Evolutionary conservation across 331 rosid species (phyloP).

Genomic region (Rosa hybrid): DNA sequence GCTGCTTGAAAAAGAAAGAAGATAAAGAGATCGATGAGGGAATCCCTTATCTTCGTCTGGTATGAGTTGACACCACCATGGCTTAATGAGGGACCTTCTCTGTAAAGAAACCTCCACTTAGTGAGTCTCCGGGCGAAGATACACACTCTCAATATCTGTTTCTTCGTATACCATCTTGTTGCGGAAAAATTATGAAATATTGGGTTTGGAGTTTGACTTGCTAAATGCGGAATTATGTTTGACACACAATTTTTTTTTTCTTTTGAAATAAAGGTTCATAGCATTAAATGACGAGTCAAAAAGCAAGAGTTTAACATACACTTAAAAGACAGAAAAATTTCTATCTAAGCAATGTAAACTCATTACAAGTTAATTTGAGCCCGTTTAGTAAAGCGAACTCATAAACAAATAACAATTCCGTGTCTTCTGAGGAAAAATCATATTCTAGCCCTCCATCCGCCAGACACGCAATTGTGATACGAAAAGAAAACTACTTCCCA

Average conservation of each 20-base stretch:
- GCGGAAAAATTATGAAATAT: background rate
- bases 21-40: background rate
- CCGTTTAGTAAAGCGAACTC: too few species aligned
- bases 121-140: background rate
- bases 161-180: background rate
- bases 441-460: too few species aligned
- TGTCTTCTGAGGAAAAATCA: too few species aligned
- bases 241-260: background rate
- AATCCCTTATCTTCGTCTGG: background rate
- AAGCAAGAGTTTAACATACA: too few species aligned
- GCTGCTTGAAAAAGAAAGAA: background rate
- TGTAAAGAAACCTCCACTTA: background rate
- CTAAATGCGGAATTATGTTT: background rate
- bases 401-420: too few species aligned
- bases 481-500: too few species aligned
- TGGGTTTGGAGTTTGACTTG: background rate
- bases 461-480: too few species aligned
- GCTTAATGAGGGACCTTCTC: background rate
- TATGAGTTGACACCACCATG: slow-evolving; percentile 8
- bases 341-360: too few species aligned
- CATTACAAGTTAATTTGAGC: too few species aligned
- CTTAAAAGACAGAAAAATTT: too few species aligned
- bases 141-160: background rate
- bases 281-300: too few species aligned
- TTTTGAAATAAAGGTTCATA: too few species aligned